Conservation (phyloP, 805 yeast genomes). For the Torulaspora delbrueckii region DNA sequence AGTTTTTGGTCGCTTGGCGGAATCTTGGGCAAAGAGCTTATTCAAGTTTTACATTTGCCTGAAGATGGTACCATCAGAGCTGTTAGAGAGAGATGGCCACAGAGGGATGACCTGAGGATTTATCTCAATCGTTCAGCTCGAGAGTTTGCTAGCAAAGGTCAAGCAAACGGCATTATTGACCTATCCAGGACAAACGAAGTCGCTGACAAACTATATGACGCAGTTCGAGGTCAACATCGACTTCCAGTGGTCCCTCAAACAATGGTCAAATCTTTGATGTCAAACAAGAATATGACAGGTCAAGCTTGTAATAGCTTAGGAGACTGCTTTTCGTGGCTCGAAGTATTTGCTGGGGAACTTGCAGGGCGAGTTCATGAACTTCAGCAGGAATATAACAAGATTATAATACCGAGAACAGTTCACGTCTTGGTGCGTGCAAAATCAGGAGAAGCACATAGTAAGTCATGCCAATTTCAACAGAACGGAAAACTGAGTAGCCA, state of each 20-base stretch:
- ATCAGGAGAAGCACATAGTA: slow-evolving; percentile 18
- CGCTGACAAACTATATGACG: slow-evolving; percentile 51
- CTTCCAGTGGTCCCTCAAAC: slow-evolving; percentile 55
- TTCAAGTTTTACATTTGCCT: slow-evolving; percentile 48
- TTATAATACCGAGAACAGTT: slow-evolving; percentile 46
- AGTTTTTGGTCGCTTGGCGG: slow-evolving; percentile 94
- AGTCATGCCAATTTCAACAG: slow-evolving; percentile 19
- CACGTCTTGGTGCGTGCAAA: slow-evolving; percentile 37
- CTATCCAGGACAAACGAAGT: slow-evolving; percentile 43
- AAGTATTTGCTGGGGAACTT: slow-evolving; percentile 77
- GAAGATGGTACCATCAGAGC: slow-evolving; percentile 43
- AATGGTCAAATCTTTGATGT: slow-evolving; percentile 79
- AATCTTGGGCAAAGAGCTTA: slow-evolving; percentile 62
- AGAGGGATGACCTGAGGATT: slow-evolving; percentile 29
- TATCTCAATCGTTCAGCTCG: slow-evolving; percentile 16
- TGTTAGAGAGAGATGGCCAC: slow-evolving; percentile 47
- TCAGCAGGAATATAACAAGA: slow-evolving; percentile 49
- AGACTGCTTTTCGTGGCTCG: slow-evolving; percentile 74
- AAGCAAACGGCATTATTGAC: slow-evolving; percentile 21
- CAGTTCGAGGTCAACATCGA: slow-evolving; percentile 59
- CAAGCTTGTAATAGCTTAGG: slow-evolving; percentile 45
- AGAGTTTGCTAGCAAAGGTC: slow-evolving; percentile 1
- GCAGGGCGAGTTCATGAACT: slow-evolving; percentile 64
- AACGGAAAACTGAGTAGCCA: slow-evolving; percentile 15
- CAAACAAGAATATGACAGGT: slow-evolving; percentile 72